Percentiles rank a stretch among this genome's conserved stretches.
Conservation (phyloP, 352 stramenopile species). For the Globisporangium megalacanthum region DNA sequence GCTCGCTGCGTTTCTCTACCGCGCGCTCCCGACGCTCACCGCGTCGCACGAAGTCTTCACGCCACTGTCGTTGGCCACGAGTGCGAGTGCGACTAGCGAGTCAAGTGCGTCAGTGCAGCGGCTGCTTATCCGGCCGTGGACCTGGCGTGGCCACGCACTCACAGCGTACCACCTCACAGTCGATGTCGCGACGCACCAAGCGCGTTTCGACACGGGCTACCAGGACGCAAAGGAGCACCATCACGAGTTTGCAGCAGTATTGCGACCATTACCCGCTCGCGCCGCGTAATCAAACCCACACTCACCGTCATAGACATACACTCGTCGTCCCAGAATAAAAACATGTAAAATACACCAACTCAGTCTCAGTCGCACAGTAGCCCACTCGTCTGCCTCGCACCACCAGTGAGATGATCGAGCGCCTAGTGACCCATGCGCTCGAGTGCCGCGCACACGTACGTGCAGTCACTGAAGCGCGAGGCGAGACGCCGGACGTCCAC, state of each 20-base stretch:
- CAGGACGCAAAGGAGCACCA: constrained; percentile 48
- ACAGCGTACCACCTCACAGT: constrained; percentile 56
- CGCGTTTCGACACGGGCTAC: constrained; percentile 56
- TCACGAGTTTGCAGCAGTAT: constrained; percentile 37
- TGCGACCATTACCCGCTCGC: no score
- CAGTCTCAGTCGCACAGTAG: no score
- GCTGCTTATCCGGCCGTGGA: constrained; percentile 60
- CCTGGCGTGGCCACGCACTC: constrained; percentile 47
- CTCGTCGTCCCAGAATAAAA: no score
- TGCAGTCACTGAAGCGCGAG: constrained; percentile 5
- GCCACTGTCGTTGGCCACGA: constrained; percentile 18
- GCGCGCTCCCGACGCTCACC: constrained; percentile 32
- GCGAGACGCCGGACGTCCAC: constrained; percentile 9
- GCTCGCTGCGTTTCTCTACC: constrained; percentile 37
- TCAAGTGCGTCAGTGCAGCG: constrained; percentile 17
- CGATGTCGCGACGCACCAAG: constrained; percentile 39
- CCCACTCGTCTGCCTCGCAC: background rate
- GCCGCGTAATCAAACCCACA: no score
- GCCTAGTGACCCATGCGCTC: no score
- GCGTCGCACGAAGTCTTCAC: constrained; percentile 45
- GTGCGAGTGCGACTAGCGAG: background rate
- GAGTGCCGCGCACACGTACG: constrained; percentile 5
- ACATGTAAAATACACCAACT: background rate
- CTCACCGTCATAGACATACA: no score
- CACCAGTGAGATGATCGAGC: no score